These are phyloP conservation scores for Huntiella savannae DNA, from an alignment of 2,329 filamentous ascomycete genomes.

Conservation along the genomic window DNA sequence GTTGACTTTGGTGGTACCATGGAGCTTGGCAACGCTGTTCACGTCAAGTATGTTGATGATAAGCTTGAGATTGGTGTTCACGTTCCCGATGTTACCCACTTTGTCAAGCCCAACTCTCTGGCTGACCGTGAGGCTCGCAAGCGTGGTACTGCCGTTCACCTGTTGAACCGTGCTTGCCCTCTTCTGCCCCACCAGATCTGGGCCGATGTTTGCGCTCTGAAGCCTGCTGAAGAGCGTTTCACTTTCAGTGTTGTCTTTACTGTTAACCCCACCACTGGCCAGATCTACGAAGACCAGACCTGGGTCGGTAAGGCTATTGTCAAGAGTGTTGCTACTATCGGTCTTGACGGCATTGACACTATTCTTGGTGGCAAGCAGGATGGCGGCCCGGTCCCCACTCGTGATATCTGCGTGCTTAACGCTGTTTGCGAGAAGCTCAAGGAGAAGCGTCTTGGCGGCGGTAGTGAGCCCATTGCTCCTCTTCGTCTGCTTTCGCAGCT, in stretches of 20 bases:
- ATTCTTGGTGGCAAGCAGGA: slow-evolving; percentile 54
- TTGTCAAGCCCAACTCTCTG: slow-evolving; percentile 87
- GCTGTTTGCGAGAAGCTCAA: slow-evolving; percentile 78
- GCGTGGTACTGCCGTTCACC: slow-evolving; percentile 84
- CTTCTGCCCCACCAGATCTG: slow-evolving; percentile 77
- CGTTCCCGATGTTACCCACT: slow-evolving; percentile 87
- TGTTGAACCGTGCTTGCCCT: slow-evolving; percentile 74
- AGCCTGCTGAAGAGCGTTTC: slow-evolving; percentile 73
- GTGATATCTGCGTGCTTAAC: slow-evolving; percentile 65
- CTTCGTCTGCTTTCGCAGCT: slow-evolving; percentile 82
- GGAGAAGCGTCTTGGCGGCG: slow-evolving; percentile 65
- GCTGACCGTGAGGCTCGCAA: slow-evolving; percentile 97
- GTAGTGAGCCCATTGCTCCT: slow-evolving; percentile 60
- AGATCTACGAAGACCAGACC: slow-evolving; percentile 63
- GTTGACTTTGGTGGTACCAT: slow-evolving; percentile 76
- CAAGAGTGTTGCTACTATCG: slow-evolving; percentile 73
- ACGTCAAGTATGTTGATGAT: slow-evolving; percentile 67
- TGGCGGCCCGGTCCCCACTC: slow-evolving; percentile 32
- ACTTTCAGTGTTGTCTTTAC: slow-evolving; percentile 87
- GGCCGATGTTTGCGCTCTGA: slow-evolving; percentile 70
- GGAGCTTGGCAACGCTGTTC: slow-evolving; percentile 81
- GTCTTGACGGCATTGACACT: slow-evolving; percentile 69
- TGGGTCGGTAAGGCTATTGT: slow-evolving; percentile 91
- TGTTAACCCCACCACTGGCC: slow-evolving; percentile 62
- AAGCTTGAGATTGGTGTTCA: slow-evolving; percentile 79